Percentiles rank a stretch among this genome's conserved stretches.
Evolutionary conservation across 2,329 filamentous ascomycete genomes (phyloP).

Genomic region (Fusarium subglutinans): DNA sequence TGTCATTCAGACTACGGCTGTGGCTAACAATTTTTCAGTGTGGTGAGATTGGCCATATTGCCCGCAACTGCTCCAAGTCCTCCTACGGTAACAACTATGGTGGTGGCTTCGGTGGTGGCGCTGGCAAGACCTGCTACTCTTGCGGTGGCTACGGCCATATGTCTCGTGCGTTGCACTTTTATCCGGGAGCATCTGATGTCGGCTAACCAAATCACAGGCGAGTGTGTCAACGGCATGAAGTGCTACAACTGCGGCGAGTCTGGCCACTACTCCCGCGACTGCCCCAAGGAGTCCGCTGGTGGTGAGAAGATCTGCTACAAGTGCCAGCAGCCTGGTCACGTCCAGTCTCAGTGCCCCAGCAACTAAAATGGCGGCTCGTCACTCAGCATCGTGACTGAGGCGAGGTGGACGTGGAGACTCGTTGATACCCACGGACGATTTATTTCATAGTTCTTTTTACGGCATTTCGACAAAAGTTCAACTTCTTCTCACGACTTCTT

Average conservation of each 20-base stretch:
- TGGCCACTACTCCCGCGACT: constrained; percentile 94
- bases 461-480: constrained; percentile 46
- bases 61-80: constrained; percentile 83
- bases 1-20: background rate
- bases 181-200: background rate
- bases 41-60: constrained; percentile 95
- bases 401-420: constrained; percentile 53
- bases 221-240: constrained; percentile 99
- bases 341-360: constrained; percentile 93
- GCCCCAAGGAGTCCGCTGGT: constrained; percentile 86
- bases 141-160: constrained; percentile 98
- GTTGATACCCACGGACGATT: constrained; percentile 55
- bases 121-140: constrained; percentile 93
- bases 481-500: constrained; percentile 43
- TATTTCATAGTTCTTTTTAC: constrained; percentile 42
- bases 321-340: constrained; percentile 84
- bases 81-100: constrained; percentile 59
- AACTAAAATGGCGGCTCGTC: constrained; percentile 59
- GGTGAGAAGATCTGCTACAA: constrained; percentile 99
- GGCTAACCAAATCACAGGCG: constrained; percentile 59
- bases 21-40: constrained; percentile 62
- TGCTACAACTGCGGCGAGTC: constrained; percentile 99
- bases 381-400: constrained; percentile 38
- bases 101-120: constrained; percentile 62
- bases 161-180: constrained; percentile 70